These are phyloP conservation scores for Fusarium sp. DNA, from an alignment of 2,329 filamentous ascomycete species.

Conservation along the genomic window DNA sequence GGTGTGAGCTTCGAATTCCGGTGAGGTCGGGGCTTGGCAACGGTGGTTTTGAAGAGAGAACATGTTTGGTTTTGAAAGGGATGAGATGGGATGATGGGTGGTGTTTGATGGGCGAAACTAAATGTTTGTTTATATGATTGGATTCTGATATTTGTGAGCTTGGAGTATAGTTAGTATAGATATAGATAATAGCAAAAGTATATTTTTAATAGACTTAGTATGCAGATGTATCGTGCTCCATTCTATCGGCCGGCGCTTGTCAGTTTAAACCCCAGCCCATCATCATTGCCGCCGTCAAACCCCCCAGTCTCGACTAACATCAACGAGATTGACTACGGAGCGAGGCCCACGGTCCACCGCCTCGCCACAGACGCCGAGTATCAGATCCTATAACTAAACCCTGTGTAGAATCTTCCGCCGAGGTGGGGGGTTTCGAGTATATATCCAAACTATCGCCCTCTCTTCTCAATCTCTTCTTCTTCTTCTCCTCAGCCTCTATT, in stretches of 20 bases:
- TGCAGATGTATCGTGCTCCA: not conserved
- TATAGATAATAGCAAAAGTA: not conserved
- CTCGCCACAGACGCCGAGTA: constrained; percentile 15
- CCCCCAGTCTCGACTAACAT: constrained; percentile 1
- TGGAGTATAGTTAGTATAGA: not conserved
- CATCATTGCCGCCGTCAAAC: constrained; percentile 16
- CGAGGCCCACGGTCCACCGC: constrained; percentile 20
- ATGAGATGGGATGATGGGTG: not conserved
- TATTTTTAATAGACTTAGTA: not conserved
- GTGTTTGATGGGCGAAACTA: not conserved
- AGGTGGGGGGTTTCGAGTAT: constrained; percentile 15
- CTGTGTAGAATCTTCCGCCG: constrained; percentile 31
- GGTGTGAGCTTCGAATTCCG: constrained; percentile 44
- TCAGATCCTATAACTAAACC: constrained; percentile 34
- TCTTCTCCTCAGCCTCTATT: constrained; percentile 36
- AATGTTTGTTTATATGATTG: not conserved
- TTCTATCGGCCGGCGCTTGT: constrained; percentile 32
- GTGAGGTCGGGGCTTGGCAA: constrained; percentile 42
- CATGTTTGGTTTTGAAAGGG: not conserved
- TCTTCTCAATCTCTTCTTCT: not conserved
- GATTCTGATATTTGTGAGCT: not conserved
- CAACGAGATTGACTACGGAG: constrained; percentile 29
- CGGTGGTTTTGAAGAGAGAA: not conserved
- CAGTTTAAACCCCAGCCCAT: constrained; percentile 7
- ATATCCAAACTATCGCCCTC: constrained; percentile 39